Evolutionary conservation across 805 yeast species (phyloP), one percentile per base, ranked within the genome.

Genomic region (Candida jianshihensis): DNA sequence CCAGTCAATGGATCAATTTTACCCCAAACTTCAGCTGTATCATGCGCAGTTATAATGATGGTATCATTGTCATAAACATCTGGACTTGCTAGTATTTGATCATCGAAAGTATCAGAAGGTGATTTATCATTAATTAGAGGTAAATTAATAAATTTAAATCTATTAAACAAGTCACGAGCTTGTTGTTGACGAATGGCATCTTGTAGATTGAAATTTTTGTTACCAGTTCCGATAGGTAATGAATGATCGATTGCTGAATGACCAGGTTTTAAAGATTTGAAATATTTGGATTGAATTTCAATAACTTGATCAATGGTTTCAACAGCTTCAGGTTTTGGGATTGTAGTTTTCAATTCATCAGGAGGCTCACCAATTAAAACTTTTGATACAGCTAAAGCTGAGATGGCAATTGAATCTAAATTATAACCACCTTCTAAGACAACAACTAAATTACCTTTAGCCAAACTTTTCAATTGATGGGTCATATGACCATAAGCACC

Each of bases 401-500:
- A 82, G 31, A 75, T 76, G 18, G 96, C 85, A 43, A 89, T 92
- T 3, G 97, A 75, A 51, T 88, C 96, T 40, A 92, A 67, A 53
- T 87, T 90, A 59, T 92, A 92, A 2, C 99, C 99, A 45, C 99
- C 99, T 68, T 92, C 99, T 27, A 92, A 66, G 5, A 87, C 82
- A 5, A 88, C 96, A 32, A 94, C 84, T 31, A 92, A 54, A 48
- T 84, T 86, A 3, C 98, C 98, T 49, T 73, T 74, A 3, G 97
- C 96, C 30, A 92, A 63, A 27, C 86, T 76, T 60, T 89, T 89
- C 45, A 92, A 66, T 78, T 80, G 71, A 54, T 88, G 95, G 4
- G 97, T 85, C 96, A 92, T 88, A 44, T 88, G 89, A 8, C 96
- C 97, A 57, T 92, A 92, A 12, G 96, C 96, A 26, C 88, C 82